Evolutionary conservation across 208 protist species (phyloP), one percentile per base, ranked within the genome.

Genomic region (Trypanosoma congolense): DNA sequence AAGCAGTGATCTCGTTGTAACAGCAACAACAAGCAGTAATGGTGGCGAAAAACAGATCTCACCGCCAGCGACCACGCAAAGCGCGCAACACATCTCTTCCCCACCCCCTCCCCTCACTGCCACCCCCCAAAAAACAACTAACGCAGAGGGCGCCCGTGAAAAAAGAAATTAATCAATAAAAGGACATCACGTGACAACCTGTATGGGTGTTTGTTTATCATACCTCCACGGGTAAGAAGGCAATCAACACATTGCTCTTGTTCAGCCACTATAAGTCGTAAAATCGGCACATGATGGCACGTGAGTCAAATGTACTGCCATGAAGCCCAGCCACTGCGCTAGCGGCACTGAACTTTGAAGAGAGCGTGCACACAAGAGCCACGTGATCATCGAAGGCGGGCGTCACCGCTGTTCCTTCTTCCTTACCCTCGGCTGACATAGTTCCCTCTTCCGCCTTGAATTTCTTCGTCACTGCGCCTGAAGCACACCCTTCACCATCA

Each of bases 221-320:
- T 29, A 5, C n/a, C 44, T n/a, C 9, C 8, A 21, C 41, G 42
- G 4, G 46, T 19, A 24, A 55, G 49, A 16, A 18, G 49, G 16
- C 8, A 49, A 8, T 9, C 33, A 41, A 24, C 18, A 53, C 19
- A 41, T 19, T 9, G 19, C 19, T 1, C 48, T 31, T 53, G 6
- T 46, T 41, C 0, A 44, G n/a, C 22, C 8, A 18, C 28, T 65
- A 65, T 10, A 65, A 38, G 3, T 31, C 60, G 19, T 65, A 59
- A 65, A 65, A 92, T 10, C 77, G 80, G 48, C 78, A 87, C 14
- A 89, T 6, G 2, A 92, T 73, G 1, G 31, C n/a, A 5, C 78
- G 67, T 25, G 70, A 75, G 50, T 89, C 77, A 53, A 88, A 83
- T 10, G 22, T 62, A 28, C 62, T 75, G 35, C 76, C 73, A 54